Evolutionary conservation across 148 eudicot genomes (phyloP), one percentile per base, ranked within the genome.

Genomic region (Amaranthus hypochondriacus): DNA sequence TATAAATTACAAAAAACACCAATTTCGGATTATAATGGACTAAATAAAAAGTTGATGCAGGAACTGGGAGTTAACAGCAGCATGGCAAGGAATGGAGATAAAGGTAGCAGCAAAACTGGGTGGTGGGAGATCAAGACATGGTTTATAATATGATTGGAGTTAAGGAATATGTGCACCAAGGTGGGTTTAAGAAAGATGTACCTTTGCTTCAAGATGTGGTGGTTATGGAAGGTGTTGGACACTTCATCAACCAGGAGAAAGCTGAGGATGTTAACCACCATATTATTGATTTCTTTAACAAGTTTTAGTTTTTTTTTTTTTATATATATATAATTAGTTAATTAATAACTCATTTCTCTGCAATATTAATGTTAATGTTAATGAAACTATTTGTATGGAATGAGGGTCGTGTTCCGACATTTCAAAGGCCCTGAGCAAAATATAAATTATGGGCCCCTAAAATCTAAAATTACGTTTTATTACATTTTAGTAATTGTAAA

Each of bases 221-320:
- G 9, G 78, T 91, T 9, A 62, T 91, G 83, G 87, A 87, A 81
- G 91, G 88, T 47, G 89, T 78, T 21, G 97, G 84, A 18, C 97
- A 91, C 78, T 91, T 86, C 83, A 82, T 91, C 78, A 87, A 89
- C 79, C 93, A 91, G 77, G 97, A 89, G 65, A 87, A 72, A 80
- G 59, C 93, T 58, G 71, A 81, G 7, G 90, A 86, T 44, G 72
- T 86, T 4, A 91, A 79, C 69, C 44, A 73, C 9, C 84, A 70
- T 74, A 83, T 89, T 18, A 77, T 67, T 53, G 87, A 84, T 48
- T 91, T 91, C 80, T 76, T 89, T 18, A 71, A 72, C 69, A 86
- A 79, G 77, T 83, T 87, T 70, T 86, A 78, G 69, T 52, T 70
- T 4, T 43, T 53, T 28, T 28, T 28, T 28, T 18, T 18, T 18